Evolutionary conservation across 1,284 basidiomycete species (phyloP), one percentile per base, ranked within the genome.

Genomic region (Mycosarcoma maydis): DNA sequence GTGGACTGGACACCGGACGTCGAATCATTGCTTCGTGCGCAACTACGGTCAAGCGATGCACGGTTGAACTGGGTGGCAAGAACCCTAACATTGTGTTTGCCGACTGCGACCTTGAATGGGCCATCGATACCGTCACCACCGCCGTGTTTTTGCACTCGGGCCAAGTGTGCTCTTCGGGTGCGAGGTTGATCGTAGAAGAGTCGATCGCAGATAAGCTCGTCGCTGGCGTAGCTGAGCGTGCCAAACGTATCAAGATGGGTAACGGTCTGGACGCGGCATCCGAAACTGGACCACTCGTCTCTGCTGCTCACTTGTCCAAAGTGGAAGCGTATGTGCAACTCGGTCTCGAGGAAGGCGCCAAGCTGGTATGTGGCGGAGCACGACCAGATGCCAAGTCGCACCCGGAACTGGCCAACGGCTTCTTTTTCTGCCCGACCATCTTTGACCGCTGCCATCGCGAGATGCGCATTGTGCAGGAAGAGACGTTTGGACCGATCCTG

Each of bases 71-170:
- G 22, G 80, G 80, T 9, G 80, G 80, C 23, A 81, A 81, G 66
- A 81, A 81, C 55, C 80, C 80, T 4, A 78, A 81, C 45, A 55
- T 81, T 9, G 78, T 81, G 20, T 81, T 81, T 67, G 77, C 70
- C 5, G 80, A 81, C 46, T 74, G 72, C 42, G 77, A 78, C 34
- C 56, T 81, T 24, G 78, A 80, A 8, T 64, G 73, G 70, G 80
- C 77, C 14, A 73, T 80, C 41, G 80, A 81, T 59, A 76, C 71
- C 20, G 78, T 80, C 11, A 52, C 69, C n/a, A 81, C 80, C 3
- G 78, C 72, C 4, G 77, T 80, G 6, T 81, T 81, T 42, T 43
- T 76, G 34, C 80, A 81, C 48, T 78, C 77, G 3, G 80, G 80
- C n/a, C 80, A 81, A 44, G 80, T 81, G 6, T 81, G 80, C 73